Base-by-base conservation (phyloP, 768 basidiomycete species). In the Leccinellum luteum region DNA sequence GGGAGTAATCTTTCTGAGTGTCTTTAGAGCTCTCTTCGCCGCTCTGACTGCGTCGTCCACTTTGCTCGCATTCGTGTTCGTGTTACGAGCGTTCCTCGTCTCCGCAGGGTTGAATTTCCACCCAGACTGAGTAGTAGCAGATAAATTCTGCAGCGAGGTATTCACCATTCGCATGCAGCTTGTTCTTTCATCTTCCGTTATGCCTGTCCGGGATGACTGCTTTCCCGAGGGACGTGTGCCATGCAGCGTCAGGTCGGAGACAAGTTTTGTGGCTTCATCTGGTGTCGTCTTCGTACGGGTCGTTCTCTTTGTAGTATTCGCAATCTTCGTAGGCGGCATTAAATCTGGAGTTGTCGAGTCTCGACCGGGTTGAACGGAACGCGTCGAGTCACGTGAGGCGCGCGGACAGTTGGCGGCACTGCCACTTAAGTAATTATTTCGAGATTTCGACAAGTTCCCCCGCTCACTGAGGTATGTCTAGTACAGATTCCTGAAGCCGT, bases 111-210 rank as follows among this genome's bases (percentile, higher is more conserved):
- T 48, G 35, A 75, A 69, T 71, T 83, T 88, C 86, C 85, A 86
- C 1, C 86, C 87, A 0, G 81, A 78, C 60, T 86, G 81, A 30
- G 81, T 68, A 10, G 82, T 55, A 2, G 63, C 60, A 6, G 85
- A 81, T 12, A 92, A 69, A 0, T 73, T 75, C 61, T 87, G 87
- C 6, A 85, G 82, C 0, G 84, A 80, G 1, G 76, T 50, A 59
- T 92, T 92, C 9, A 90, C 81, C 2, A 76, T 72, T 21, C 80
- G 79, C 90, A 90, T 92, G 2, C 82, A 79, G 3, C 68, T 59
- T 0, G 76, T 60, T 23, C 75, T 76, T 34, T 69, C 69, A 38
- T 79, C 76, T 52, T 79, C 80, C 5, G 65, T 47, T 23, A 54
- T 44, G 12, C 9, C 43, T 25, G 44, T 54, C 27, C 54, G 53